phyloP scores from a whole-genome alignment of 2,329 filamentous ascomycete genomes.

The Hypoxylon rubiginosum region DNA sequence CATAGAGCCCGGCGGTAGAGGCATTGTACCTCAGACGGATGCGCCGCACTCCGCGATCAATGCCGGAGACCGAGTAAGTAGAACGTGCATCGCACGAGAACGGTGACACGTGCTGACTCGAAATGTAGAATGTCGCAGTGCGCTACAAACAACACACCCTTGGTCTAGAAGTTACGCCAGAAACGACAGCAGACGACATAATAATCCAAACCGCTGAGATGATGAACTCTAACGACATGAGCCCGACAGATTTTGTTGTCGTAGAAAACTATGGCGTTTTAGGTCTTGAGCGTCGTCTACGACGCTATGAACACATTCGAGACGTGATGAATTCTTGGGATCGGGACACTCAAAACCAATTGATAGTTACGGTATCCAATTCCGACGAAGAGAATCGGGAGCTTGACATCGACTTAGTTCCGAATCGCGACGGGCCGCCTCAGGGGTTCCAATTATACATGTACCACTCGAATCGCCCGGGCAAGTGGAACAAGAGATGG shows the following conservation, averaged over 20 bases:
- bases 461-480: conserved; percentile 83
- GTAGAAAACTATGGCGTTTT: conserved; percentile 81
- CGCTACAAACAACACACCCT: conserved; percentile 78
- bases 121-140: conserved; percentile 74
- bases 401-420: conserved; percentile 75
- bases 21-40: conserved; percentile 70
- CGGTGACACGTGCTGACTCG: conserved; percentile 47
- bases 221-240: conserved; percentile 72
- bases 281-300: conserved; percentile 84
- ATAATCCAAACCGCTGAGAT: conserved; percentile 75
- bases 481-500: conserved; percentile 90
- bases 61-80: conserved; percentile 78
- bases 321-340: conserved; percentile 97
- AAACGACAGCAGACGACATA: conserved; percentile 81
- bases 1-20: conserved; percentile 62
- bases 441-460: conserved; percentile 77
- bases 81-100: conserved; percentile 17
- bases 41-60: conserved; percentile 86
- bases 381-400: conserved; percentile 68
- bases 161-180: conserved; percentile 77
- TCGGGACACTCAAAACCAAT: conserved; percentile 79
- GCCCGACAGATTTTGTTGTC: conserved; percentile 76
- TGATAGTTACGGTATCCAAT: conserved; percentile 75
- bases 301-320: conserved; percentile 86
- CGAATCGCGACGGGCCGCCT: conserved; percentile 70